These are phyloP conservation scores for Colletotrichum lupini DNA, from an alignment of 2,329 filamentous ascomycete genomes.

Conservation along the genomic window DNA sequence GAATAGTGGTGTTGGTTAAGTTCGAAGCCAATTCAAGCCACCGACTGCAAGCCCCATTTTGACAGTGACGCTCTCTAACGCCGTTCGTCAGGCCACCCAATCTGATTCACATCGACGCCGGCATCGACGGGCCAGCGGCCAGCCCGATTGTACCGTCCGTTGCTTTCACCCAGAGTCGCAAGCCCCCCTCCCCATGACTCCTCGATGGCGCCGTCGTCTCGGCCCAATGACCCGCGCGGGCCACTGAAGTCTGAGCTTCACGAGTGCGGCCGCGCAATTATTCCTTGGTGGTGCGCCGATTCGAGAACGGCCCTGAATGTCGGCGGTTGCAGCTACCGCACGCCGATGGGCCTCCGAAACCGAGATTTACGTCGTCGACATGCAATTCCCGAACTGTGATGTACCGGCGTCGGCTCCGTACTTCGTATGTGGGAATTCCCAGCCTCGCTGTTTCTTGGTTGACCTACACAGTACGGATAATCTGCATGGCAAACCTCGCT, in stretches of 20 bases:
- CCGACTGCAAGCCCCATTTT: constrained; percentile 27
- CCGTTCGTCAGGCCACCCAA: constrained; percentile 19
- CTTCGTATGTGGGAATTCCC: background rate
- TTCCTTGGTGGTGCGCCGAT: background rate
- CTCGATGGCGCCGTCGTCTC: constrained; percentile 1
- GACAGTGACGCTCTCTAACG: constrained; percentile 26
- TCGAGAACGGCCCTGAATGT: background rate
- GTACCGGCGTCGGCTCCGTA: constrained; percentile 7
- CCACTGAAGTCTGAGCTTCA: background rate
- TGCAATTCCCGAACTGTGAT: constrained; percentile 9
- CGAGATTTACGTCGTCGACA: constrained; percentile 15
- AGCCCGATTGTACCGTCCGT: constrained; percentile 2
- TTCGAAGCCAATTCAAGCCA: constrained; percentile 24
- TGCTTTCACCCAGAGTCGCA: background rate
- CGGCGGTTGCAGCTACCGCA: background rate
- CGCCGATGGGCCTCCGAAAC: constrained; percentile 20
- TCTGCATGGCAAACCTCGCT: background rate
- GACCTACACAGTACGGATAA: background rate
- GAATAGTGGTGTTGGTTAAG: background rate
- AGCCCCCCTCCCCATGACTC: background rate
- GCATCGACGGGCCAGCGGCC: background rate
- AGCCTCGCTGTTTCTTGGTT: background rate
- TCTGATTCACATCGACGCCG: background rate
- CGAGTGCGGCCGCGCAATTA: background rate
- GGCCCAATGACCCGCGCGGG: constrained; percentile 6